Base-by-base conservation (phyloP, 768 basidiomycete species). In the Omphalotus guepiniiformis region DNA sequence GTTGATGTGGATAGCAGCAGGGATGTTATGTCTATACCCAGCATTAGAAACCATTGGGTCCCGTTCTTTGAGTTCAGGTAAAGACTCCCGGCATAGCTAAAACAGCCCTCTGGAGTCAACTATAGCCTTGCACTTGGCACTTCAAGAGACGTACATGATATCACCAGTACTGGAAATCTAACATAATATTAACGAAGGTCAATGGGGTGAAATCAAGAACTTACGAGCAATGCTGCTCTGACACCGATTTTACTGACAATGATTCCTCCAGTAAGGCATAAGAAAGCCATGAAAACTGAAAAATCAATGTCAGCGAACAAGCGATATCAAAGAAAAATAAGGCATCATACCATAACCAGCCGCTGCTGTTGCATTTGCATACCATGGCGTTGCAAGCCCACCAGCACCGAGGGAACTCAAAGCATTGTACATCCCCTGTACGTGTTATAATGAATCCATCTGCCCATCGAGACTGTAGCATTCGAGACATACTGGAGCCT, bases 21-120 rank as follows among this genome's bases (percentile, higher is more conserved):
- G 13, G 28, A 49, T 3, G 39, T 38, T 23, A 39, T 4, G 8
- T 13, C 43, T 32, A 27, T 37, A 58, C 58, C 61, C 6, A 65
- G 53, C 63, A 65, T 64, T 51, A 65, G 55, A 50, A 65, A 65
- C 64, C 64, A 65, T 41, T 65, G 64, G 6, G 60, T 63, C 16
- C 64, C 64, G 49, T 62, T 64, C 47, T 65, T 64, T 7, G 63
- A 64, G 46, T 65, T 65, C 32, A 65, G 52, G 36, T 65, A 65
- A 15, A 64, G 53, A 38, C 64, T 63, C 19, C 64, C 64, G 4
- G 64, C 61, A 37, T 65, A 65, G 35, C 63, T 65, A 34, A 2
- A 28, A 30, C 16, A 39, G 15, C 18, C 35, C 26, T 16, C 9
- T 30, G 26, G 16, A 13, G 23, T 48, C 23, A 12, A 37, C 11